Evolutionary conservation across 169 alveolate species (phyloP), one percentile per base, ranked within the genome.

Genomic region (Eimeria brunetti): DNA sequence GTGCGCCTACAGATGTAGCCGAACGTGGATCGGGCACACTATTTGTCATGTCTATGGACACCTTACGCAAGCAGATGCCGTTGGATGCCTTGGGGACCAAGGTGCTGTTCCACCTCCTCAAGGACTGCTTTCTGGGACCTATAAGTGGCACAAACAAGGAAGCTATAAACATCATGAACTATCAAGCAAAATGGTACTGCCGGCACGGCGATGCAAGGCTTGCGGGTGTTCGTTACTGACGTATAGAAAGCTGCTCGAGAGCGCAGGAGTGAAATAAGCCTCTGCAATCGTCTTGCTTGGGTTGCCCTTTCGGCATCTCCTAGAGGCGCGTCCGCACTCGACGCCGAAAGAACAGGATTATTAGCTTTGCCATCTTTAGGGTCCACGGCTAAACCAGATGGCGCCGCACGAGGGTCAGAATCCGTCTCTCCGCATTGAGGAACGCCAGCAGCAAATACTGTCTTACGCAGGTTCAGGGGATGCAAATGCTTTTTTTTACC

Each of bases 21-120:
- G 20, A 8, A 22, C n/a, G 46, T 14, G 16, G 83, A 53, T 12
- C 4, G 36, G 83, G 36, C 56, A 41, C 53, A 38, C n/a, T 33
- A 38, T 38, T 0, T 62, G 36, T 62, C 41, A n/a, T 0, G 56
- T 18, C 18, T 30, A 36, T 9, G 69, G 75, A 41, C 83, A 24
- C 64, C 93, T 44, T 60, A 86, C 93, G 84, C 93, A 44, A 86
- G 93, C 62, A 86, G 46, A 46, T 86, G 80, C 22, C 93, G 93
- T 64, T 86, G 93, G 22, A 86, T 86, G 12, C 93, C 93, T 86
- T 86, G 93, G 62, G 93, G 81, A 27, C 93, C 93, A 49, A 86
- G 62, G 36, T 60, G 93, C 69, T 64, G 46, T 14, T 86, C 93
- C 44, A 75, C 93, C 18, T 71, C 80, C 9, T 60, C 93, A 51